Evolutionary conservation across 306 rosid species (phyloP), one percentile per base, ranked within the genome.

Genomic region (Malus asiatica): DNA sequence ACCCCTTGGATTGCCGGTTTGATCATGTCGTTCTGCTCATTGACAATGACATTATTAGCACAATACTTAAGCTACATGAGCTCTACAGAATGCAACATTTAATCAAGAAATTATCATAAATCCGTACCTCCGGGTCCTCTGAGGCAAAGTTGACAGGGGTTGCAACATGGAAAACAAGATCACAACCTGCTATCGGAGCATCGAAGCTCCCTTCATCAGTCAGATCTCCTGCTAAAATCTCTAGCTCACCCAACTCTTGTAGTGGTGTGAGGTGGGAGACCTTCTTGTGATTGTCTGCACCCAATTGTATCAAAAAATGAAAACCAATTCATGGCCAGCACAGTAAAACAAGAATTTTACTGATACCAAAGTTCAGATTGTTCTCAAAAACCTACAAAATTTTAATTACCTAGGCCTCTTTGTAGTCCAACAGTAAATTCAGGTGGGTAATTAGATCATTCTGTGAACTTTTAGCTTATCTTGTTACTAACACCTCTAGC

Each of bases 141-240:
- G 97, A 93, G 74, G 89, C 92, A 76, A 93, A 89, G 84, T 90
- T 66, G 38, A 93, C 91, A 7, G 96, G 97, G 5, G 96, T 90
- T n/a, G 97, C 97, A 58, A 93, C 83, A 73, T 90, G 93, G 84
- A 90, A 93, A 64, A 93, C 97, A 46, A 88, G 70, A 25, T 93
- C 89, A 86, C 92, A 93, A 18, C 88, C 93, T 23, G 86, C 81
- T 63, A 90, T 66, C 2, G 97, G 91, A 27, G 87, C 90, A 79
- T 90, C 93, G 60, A 93, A 90, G 70, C 88, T 76, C 40, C 73
- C 87, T 44, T 85, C 96, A 38, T 79, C 85, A 7, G 92, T 86
- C 74, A 93, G 84, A 48, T 93, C 96, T 70, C 87, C 96, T 62
- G 78, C 81, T 30, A 88, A 87, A 59, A 93, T 83, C 11, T 81